Base-by-base conservation (phyloP, 2,329 filamentous ascomycete genomes). In the Colletotrichum karsti region DNA sequence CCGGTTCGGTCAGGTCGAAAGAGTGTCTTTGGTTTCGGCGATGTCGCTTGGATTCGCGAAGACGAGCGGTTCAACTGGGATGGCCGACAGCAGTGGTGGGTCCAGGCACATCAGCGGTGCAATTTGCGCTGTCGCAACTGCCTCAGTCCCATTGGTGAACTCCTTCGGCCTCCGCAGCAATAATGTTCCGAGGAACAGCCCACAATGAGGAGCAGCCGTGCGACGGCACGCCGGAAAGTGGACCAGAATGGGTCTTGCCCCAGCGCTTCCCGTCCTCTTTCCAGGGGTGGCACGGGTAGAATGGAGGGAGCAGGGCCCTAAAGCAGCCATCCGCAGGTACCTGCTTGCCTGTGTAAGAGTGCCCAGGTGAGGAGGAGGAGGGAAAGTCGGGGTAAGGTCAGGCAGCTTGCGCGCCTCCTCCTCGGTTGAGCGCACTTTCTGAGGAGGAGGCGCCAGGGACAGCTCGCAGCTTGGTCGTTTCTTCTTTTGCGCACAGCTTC, bases 161-260 rank as follows among this genome's bases (percentile, higher is more conserved):
- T 1, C 0, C 1, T 0, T 37, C 67, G 63, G 63, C 28, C 2
- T 1, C 39, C 54, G 67, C 20, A 13, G 7, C 6, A 63, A n/a
- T 33, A 37, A 56, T 69, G 18, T 61, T 69, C 54, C 67, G 67
- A 26, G 3, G n/a, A 10, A 30, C 55, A 35, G 62, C 37, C 44
- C 64, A 67, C 42, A 28, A n/a, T 22, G 10, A 13, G 35, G 8
- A 44, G 28, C 24, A 46, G 50, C 28, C 64, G 22, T 53, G 42
- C 51, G 22, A 57, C 64, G 65, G 65, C 44, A 58, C 53, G 35
- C 65, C 60, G 65, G 60, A 59, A 68, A 41, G 65, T 68, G 65
- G 65, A 41, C 24, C 65, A 6, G 24, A 48, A 55, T 65, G 65
- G 65, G 65, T 65, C 65, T 58, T 68, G 37, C 65, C 65, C 65